Base-by-base conservation (phyloP, 2,329 filamentous ascomycete species). In the Aspergillus alliaceus region DNA sequence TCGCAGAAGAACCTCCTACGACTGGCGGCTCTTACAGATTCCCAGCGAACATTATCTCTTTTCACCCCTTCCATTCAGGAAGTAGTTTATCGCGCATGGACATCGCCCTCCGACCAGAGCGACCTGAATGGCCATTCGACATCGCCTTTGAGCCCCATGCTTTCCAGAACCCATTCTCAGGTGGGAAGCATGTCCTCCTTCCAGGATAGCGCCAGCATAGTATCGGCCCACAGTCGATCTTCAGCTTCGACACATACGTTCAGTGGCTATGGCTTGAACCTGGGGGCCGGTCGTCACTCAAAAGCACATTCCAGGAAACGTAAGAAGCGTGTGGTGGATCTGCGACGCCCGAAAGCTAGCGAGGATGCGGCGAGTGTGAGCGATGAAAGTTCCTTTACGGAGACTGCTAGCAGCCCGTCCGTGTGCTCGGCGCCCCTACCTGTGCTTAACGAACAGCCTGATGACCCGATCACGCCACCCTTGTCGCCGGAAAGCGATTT, bases 1-100 rank as follows among this genome's bases (percentile, higher is more conserved):
- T 98, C 93, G 0, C 91, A 96, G 70, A 96, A 96, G 82, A 98
- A 96, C 67, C 80, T 98, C 35, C 77, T 96, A 24, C 88, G 90
- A 51, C 80, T 99, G 12, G 91, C 90, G 24, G 86, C 91, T 0
- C 79, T 99, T 56, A 92, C 86, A 4, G 90, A 96, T 68, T 96
- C 92, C 2, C 92, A 98, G 67, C 87, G 90, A 48, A 98, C 95
- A 0, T 78, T 98, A 32, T 96, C 93, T 4, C 80, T 98, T 0
- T 96, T 96, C 71, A 97, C 93, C 1, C 92, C 93, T 0, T 86
- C 89, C n/a, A 93, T 98, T 57, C 82, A 86, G 52, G 91, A 98
- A 73, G 90, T 91, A 4, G 89, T 98, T 25, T 97, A 96, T 74
- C 86, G 95, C 58, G 95, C 93, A 31, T 96, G 93, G 91, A 90